Evolutionary conservation across 2,329 filamentous ascomycete species (phyloP).

Genomic region (Lachnellula hyalina): DNA sequence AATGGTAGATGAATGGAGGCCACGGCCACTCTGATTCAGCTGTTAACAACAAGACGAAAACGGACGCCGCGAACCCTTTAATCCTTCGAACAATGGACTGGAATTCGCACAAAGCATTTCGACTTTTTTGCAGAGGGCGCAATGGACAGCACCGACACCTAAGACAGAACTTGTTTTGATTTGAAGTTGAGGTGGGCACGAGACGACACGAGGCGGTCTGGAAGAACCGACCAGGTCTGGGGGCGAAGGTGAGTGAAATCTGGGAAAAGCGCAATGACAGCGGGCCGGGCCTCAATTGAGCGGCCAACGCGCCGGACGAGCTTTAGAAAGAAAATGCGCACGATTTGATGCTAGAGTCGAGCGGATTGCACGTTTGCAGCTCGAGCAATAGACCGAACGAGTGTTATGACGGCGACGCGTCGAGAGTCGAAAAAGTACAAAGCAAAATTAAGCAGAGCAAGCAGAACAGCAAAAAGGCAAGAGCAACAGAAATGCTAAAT

Average conservation of each 20-base stretch:
- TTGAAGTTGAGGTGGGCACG: background rate
- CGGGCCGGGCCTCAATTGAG: conserved; percentile 15
- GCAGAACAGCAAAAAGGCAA: conserved; percentile 3
- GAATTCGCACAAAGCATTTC: conserved; percentile 31
- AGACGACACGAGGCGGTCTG: conserved; percentile 18
- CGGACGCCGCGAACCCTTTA: conserved; percentile 23
- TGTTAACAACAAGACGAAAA: conserved; percentile 3
- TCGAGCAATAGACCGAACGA: conserved; percentile 15
- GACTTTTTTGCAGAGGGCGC: conserved; percentile 21
- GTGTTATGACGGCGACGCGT: conserved; percentile 19
- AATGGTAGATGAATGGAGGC: conserved; percentile 19
- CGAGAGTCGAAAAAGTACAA: conserved; percentile 9
- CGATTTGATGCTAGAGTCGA: conserved; percentile 2
- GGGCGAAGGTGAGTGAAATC: conserved; percentile 7
- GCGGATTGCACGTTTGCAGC: conserved; percentile 13
- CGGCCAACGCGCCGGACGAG: conserved; percentile 9
- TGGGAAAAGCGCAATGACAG: background rate
- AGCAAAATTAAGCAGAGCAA: conserved; percentile 8
- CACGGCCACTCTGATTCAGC: conserved; percentile 23
- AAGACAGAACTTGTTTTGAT: conserved; percentile 10
- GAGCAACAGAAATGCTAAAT: conserved; percentile 8
- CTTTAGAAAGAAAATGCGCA: conserved; percentile 4
- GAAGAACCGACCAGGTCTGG: background rate
- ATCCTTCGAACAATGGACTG: conserved; percentile 27
- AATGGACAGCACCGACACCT: conserved; percentile 16